These are phyloP conservation scores for Emiliania huxleyi DNA, from an alignment of 78 protist genomes.

Conservation along the genomic window DNA sequence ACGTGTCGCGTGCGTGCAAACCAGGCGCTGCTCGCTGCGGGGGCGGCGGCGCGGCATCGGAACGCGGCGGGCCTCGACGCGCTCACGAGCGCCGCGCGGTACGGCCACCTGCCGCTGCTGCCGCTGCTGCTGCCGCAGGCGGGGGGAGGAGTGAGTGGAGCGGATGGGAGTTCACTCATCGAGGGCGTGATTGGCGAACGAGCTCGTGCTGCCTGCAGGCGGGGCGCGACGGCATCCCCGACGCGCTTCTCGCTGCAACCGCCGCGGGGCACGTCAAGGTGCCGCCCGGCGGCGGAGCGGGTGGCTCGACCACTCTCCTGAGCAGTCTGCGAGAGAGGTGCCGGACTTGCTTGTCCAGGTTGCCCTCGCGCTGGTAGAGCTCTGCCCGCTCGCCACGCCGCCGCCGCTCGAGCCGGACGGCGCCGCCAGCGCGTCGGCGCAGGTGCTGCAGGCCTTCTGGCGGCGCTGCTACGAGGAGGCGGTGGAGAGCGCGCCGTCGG, in stretches of 20 bases:
- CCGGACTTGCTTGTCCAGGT: too few species aligned
- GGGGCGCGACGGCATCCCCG: too few species aligned
- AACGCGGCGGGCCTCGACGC: background rate
- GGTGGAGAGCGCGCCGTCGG: too few species aligned
- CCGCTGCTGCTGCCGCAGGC: background rate
- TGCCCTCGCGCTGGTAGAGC: background rate
- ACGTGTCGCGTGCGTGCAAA: too few species aligned
- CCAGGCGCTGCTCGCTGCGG: background rate
- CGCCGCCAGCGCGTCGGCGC: background rate
- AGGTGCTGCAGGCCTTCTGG: background rate
- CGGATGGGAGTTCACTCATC: too few species aligned
- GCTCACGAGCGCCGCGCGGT: background rate
- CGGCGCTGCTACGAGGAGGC: background rate
- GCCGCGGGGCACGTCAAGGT: background rate
- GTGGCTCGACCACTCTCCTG: too few species aligned
- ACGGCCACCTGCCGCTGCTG: background rate
- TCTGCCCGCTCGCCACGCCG: background rate
- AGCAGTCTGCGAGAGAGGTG: too few species aligned
- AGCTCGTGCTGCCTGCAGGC: too few species aligned
- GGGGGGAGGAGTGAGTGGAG: too few species aligned
- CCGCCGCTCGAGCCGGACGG: background rate
- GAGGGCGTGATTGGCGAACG: too few species aligned
- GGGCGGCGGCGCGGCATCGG: background rate
- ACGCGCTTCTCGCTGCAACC: background rate
- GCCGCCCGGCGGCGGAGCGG: too few species aligned